These are phyloP conservation scores for Rhizopus stolonifer DNA, from an alignment of 371 early-diverging fungal genomes.

Conservation along the genomic window DNA sequence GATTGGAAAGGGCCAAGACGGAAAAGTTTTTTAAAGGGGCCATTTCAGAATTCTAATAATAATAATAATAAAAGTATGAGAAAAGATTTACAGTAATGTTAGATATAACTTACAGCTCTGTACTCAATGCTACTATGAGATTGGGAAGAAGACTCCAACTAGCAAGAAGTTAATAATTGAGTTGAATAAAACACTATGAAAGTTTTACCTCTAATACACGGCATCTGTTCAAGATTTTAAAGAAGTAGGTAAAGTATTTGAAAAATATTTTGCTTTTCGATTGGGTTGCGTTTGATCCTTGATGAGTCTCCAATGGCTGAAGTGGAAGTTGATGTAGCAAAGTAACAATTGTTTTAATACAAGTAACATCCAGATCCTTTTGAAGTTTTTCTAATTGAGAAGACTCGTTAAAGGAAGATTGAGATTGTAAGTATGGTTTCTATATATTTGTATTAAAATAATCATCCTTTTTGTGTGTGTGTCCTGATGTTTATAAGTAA, in stretches of 20 bases:
- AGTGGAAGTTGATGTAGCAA: slow-evolving; percentile 78
- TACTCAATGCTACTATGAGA: slow-evolving; percentile 10
- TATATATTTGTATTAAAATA: slow-evolving; percentile 2
- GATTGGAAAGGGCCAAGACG: slow-evolving; percentile 80
- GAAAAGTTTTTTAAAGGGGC: slow-evolving; percentile 73
- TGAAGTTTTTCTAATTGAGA: slow-evolving; percentile 57
- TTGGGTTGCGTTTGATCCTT: slow-evolving; percentile 55
- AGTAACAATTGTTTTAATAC: slow-evolving; percentile 77
- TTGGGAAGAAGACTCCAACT: slow-evolving; percentile 19
- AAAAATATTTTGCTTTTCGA: slow-evolving; percentile 73
- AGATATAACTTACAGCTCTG: slow-evolving; percentile 6
- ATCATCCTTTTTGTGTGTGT: too few species aligned
- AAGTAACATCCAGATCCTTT: slow-evolving; percentile 74
- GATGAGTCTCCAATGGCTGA: slow-evolving; percentile 64
- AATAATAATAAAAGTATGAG: too few species aligned
- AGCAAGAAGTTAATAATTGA: too few species aligned
- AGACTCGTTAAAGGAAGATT: slow-evolving; percentile 36
- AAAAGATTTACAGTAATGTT: too few species aligned
- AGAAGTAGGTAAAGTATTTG: slow-evolving; percentile 81
- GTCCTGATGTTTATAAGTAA: not conserved
- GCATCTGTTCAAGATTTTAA: slow-evolving; percentile 80
- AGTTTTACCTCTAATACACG: slow-evolving; percentile 54
- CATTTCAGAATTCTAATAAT: slow-evolving; percentile 53
- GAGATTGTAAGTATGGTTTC: slow-evolving; percentile 23
- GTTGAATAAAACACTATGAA: not conserved